Conservation (phyloP, 192 early-diverging fungal species). For the Coemansia umbellata region DNA sequence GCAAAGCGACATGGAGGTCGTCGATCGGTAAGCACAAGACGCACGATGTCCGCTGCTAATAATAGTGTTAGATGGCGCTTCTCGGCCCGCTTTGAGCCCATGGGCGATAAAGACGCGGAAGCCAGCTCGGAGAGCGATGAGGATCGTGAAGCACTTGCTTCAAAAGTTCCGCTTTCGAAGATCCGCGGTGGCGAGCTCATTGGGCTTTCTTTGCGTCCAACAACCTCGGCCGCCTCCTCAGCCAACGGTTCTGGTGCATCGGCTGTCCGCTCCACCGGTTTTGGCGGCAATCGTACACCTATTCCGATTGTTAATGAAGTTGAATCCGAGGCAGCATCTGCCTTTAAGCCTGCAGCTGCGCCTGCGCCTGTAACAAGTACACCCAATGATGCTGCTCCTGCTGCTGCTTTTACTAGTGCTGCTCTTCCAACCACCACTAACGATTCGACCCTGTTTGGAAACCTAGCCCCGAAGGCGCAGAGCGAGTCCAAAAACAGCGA, state of each 20-base stretch:
- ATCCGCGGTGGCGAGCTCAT: slow-evolving; percentile 50
- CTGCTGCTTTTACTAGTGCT: background rate
- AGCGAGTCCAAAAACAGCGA: background rate
- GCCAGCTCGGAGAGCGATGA: slow-evolving; percentile 39
- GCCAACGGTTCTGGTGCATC: background rate
- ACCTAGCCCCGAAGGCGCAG: background rate
- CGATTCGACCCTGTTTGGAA: background rate
- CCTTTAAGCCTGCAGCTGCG: background rate
- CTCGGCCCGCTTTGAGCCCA: slow-evolving; percentile 38
- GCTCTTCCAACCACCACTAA: background rate
- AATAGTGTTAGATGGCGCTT: slow-evolving; percentile 33
- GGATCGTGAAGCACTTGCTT: slow-evolving; percentile 39
- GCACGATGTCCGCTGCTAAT: slow-evolving; percentile 10
- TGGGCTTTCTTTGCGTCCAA: slow-evolving; percentile 35
- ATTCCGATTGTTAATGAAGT: slow-evolving; percentile 30
- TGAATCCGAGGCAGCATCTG: background rate
- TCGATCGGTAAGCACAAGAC: slow-evolving; percentile 2
- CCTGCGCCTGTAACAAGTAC: background rate
- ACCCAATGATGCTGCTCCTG: background rate
- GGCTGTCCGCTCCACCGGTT: slow-evolving; percentile 35
- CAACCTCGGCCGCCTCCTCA: slow-evolving; percentile 5
- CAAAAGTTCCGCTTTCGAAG: slow-evolving; percentile 38
- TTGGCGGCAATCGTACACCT: slow-evolving; percentile 42
- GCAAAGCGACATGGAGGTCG: background rate
- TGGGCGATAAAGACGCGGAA: slow-evolving; percentile 10